Conservation (phyloP, 169 alveolate genomes). For the Amoebophrya sp. region DNA sequence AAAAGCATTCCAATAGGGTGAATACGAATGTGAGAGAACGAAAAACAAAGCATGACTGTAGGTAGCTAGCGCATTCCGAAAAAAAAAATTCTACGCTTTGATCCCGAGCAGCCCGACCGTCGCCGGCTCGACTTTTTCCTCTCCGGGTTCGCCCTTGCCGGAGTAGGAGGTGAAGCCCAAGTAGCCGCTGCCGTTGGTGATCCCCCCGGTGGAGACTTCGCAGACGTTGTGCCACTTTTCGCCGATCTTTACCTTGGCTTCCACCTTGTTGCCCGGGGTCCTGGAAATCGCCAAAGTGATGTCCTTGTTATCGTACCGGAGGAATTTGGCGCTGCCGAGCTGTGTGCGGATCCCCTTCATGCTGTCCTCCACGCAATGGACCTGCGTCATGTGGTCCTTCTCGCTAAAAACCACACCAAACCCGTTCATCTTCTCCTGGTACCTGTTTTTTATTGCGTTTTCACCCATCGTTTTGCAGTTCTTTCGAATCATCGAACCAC, state of each 20-base stretch:
- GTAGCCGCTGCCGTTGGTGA: background rate
- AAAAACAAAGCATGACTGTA: too few species aligned
- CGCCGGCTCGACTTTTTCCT: background rate
- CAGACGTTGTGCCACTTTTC: background rate
- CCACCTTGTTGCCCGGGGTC: too few species aligned
- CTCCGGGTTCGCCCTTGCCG: background rate
- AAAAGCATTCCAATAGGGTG: too few species aligned
- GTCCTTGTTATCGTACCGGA: background rate
- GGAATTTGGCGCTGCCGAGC: background rate
- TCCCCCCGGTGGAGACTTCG: background rate
- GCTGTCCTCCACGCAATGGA: background rate
- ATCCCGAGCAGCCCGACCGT: background rate
- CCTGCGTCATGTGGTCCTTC: background rate
- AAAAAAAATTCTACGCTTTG: background rate
- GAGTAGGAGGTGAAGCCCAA: background rate
- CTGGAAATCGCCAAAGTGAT: too few species aligned
- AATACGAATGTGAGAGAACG: too few species aligned
- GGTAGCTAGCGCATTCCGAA: too few species aligned
- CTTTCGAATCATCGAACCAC: too few species aligned
- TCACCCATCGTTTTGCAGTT: too few species aligned
- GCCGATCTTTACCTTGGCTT: background rate
- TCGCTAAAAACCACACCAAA: background rate
- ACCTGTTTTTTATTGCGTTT: background rate
- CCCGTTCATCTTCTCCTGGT: background rate
- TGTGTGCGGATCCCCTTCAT: background rate